Base-by-base conservation (phyloP, 208 protist genomes). In the Zelonia costaricensis region DNA sequence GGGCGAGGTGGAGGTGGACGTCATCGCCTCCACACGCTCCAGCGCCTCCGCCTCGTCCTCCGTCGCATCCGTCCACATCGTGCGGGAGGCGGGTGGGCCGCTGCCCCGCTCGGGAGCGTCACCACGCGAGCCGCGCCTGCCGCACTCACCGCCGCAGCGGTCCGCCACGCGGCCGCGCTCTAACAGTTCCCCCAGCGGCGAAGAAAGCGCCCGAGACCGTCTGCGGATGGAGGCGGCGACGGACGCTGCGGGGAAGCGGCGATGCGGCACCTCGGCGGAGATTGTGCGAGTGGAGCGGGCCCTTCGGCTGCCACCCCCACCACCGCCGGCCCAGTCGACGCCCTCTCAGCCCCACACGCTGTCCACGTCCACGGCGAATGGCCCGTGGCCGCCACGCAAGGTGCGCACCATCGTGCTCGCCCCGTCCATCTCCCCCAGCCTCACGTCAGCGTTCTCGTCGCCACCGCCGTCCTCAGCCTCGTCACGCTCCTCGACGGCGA, bases 361-460 rank as follows among this genome's bases (percentile, higher is more conserved):
- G 52, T 57, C 16, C n/a, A 13, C 33, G 10, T 10, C 4, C 33
- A 10, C 33, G 7, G 33, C 10, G 33, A 28, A 35, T 39, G 51
- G 59, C 2, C 69, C 47, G 16, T 70, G 55, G 48, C 61, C 56
- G 10, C 61, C 58, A 38, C 70, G 62, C 53, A 64, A 69, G 25
- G 46, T 47, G 20, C 61, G 62, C 9, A 66, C 56, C 18, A 60
- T 69, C n/a, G 62, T 76, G 6, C 43, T 76, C 8, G 62, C 70
- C 4, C 65, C 65, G 22, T 64, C 56, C 43, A 59, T 72, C 43
- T 72, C 65, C 9, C 57, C 58, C 27, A 72, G 65, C 22, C 49
- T 72, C 23, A n/a, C n/a, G n/a, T n/a, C n/a, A n/a, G n/a, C n/a
- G n/a, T n/a, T n/a, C n/a, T n/a, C n/a, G n/a, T n/a, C n/a, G n/a